Evolutionary conservation across 257 asterid species (phyloP), one percentile per base, ranked within the genome.

Genomic region (Nicotiana sylvestris): DNA sequence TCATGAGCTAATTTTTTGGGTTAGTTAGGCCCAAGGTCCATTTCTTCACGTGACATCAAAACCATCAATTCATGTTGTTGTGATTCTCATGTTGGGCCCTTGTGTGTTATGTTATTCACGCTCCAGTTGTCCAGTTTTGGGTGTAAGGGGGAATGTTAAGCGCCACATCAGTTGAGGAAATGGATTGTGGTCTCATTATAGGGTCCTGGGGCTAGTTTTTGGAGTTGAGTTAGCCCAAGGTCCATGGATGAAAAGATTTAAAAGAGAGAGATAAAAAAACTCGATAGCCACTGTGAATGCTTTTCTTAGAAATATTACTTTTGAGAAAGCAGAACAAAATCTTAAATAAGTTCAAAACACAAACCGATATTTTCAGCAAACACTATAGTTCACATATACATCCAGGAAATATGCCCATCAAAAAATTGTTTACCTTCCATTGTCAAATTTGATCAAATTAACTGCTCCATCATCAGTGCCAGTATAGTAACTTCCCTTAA

Each of bases 391-490:
- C 17, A 53, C 57, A 72, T 16, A 66, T 21, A 61, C 37, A 58
- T 79, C 74, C 74, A 21, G 33, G 25, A 60, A 57, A 79, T 7
- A 78, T 37, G 69, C 32, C 70, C 37, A 76, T 37, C 43, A 76
- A 51, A 76, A 49, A 25, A 76, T 51, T 46, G 17, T 68, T 53
- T 92, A 95, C 99, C 99, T 93, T 89, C 97, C 98, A 67, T 90
- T 88, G 82, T 92, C 98, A 89, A 96, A 88, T 91, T 90, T 96
- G 82, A 96, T 91, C 90, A 96, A 88, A 90, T 92, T 93, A 81
- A 96, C 97, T 85, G 98, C 99, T 86, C 98, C 99, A 83, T 96
- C 98, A 87, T 96, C 99, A n/a, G 98, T 92, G 84, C 98, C 98
- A 77, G 98, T 96, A 86, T 93, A 95, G 85, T 96, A 93, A 85